Evolutionary conservation across 2,329 filamentous ascomycete genomes (phyloP).

Genomic region (Cordyceps pruinosa): DNA sequence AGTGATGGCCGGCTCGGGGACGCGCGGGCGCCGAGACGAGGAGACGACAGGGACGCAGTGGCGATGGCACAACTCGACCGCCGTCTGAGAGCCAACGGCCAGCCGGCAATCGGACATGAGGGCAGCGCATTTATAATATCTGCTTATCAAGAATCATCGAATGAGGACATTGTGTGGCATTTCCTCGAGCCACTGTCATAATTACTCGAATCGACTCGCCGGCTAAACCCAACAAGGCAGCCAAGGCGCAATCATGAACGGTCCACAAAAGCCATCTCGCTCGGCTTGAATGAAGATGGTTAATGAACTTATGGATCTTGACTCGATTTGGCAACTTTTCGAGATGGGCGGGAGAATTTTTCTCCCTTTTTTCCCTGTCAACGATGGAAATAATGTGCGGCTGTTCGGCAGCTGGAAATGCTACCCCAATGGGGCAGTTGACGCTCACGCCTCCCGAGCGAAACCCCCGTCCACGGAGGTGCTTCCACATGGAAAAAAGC

Average conservation of each 20-base stretch:
- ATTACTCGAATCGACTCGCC: background rate
- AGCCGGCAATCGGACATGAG: background rate
- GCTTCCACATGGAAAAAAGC: background rate
- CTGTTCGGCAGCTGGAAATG: background rate
- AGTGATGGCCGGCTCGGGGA: background rate
- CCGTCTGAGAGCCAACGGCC: too few relatives aligned
- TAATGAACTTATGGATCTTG: constrained; percentile 1
- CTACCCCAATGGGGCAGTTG: constrained; percentile 4
- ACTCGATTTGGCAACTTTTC: constrained; percentile 8
- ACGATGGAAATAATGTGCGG: background rate
- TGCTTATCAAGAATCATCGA: background rate
- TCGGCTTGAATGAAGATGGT: background rate
- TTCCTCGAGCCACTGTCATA: background rate
- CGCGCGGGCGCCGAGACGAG: background rate
- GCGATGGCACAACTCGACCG: background rate
- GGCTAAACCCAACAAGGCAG: constrained; percentile 9
- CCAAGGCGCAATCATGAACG: constrained; percentile 7
- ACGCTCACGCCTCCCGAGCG: constrained; percentile 1
- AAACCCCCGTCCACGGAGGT: background rate
- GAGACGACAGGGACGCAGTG: background rate
- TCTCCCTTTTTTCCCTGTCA: background rate
- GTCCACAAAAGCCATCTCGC: background rate
- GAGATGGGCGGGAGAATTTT: background rate
- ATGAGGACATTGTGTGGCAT: background rate
- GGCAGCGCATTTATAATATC: background rate